phyloP scores from a whole-genome alignment of 1,139 yeast genomes.

The Eremothecium sinecaudum region DNA sequence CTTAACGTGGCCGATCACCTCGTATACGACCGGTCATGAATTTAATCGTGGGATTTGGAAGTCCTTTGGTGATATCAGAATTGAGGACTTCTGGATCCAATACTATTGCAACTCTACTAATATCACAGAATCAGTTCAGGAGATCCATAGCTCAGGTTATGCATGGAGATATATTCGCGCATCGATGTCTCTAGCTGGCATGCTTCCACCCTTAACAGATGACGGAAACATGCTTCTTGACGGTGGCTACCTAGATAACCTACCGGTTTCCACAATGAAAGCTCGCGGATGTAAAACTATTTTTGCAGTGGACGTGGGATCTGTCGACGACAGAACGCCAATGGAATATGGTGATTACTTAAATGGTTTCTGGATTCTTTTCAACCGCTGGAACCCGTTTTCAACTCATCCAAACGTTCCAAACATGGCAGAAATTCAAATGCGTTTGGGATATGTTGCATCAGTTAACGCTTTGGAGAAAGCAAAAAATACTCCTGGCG shows the following conservation, averaged over 20 bases:
- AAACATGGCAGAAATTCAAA: conserved; percentile 88
- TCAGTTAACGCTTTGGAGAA: conserved; percentile 86
- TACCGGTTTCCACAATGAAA: conserved; percentile 88
- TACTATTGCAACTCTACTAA: conserved; percentile 92
- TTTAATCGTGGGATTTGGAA: conserved; percentile 97
- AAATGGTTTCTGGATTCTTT: conserved; percentile 83
- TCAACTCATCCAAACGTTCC: conserved; percentile 84
- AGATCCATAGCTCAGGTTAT: conserved; percentile 81
- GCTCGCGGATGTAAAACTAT: conserved; percentile 78
- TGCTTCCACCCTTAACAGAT: conserved; percentile 80
- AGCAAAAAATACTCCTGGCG: conserved; percentile 80
- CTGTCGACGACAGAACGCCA: conserved; percentile 85
- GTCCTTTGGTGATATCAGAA: conserved; percentile 80
- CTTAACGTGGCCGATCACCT: conserved; percentile 84
- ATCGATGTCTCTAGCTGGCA: conserved; percentile 92
- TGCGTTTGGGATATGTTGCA: conserved; percentile 87
- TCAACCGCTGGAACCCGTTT: conserved; percentile 87
- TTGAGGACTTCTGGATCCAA: conserved; percentile 92
- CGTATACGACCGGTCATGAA: conserved; percentile 94
- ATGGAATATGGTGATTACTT: conserved; percentile 88
- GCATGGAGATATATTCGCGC: conserved; percentile 96
- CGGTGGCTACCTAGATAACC: conserved; percentile 91
- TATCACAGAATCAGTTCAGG: conserved; percentile 92
- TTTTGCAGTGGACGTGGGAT: conserved; percentile 96
- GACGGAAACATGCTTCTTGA: conserved; percentile 89